Evolutionary conservation across 2,329 filamentous ascomycete species (phyloP).

Genomic region (Magnaporthiopsis rhizophila): DNA sequence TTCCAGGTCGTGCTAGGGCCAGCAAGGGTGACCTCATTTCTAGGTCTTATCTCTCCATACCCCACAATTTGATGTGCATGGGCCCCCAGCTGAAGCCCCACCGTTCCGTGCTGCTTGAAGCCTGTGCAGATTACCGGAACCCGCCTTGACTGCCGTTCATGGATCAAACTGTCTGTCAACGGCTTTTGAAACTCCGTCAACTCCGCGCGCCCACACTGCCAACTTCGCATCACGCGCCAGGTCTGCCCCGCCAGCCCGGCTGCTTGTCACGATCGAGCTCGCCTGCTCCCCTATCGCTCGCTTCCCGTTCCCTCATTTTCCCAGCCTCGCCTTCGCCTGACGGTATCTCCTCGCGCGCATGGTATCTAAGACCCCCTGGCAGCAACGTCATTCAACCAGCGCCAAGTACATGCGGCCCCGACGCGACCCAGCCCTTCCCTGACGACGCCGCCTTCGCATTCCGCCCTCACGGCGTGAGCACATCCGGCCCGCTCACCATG

Average conservation of each 20-base stretch:
- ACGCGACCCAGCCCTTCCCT: neutral
- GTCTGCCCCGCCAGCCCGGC: neutral
- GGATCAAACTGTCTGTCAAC: too few relatives aligned
- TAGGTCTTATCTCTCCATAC: too few relatives aligned
- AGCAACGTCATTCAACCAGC: neutral
- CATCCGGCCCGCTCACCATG: conserved; percentile 45
- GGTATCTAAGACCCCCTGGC: too few relatives aligned
- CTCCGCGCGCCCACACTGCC: neutral
- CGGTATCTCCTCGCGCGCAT: neutral
- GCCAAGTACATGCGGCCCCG: neutral
- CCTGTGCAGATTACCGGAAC: too few relatives aligned
- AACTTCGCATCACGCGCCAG: neutral
- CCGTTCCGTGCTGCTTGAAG: too few relatives aligned
- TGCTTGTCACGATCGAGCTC: too few relatives aligned
- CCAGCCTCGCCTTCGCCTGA: neutral
- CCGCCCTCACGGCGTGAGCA: neutral
- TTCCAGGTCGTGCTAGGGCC: too few relatives aligned
- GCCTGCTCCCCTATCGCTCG: neutral
- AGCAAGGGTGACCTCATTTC: too few relatives aligned
- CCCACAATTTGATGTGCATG: too few relatives aligned
- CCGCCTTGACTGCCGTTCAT: too few relatives aligned
- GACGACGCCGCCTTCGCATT: neutral
- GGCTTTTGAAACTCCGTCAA: too few relatives aligned
- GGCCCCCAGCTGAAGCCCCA: too few relatives aligned
- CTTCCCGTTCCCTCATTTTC: neutral